These are phyloP conservation scores for Rhodotorula glutinis DNA, from an alignment of 1,284 basidiomycete genomes.

Conservation along the genomic window DNA sequence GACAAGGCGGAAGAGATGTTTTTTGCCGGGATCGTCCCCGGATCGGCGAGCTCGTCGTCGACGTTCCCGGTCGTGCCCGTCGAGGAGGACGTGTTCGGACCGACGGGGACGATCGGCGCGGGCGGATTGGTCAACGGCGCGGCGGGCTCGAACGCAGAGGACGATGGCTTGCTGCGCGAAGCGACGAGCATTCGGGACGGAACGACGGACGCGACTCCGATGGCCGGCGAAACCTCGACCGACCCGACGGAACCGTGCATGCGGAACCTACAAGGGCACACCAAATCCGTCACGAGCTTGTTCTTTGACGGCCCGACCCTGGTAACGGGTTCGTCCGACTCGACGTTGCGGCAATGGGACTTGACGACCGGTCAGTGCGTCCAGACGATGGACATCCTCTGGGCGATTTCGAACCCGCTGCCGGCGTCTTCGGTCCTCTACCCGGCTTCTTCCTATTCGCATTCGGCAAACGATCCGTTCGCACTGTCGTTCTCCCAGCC, in stretches of 20 bases:
- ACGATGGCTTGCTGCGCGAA: slow-evolving; percentile 54
- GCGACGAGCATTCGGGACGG: slow-evolving; percentile 35
- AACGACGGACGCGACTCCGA: slow-evolving; percentile 25
- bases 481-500: slow-evolving; percentile 18
- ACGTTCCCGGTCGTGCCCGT: not conserved
- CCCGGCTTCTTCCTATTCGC: slow-evolving; percentile 27
- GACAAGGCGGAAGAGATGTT: slow-evolving; percentile 55
- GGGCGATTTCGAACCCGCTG: slow-evolving; percentile 93
- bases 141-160: not conserved
- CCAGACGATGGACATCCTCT: slow-evolving; percentile 99
- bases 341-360: slow-evolving; percentile 98
- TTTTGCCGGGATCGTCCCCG: slow-evolving; percentile 7
- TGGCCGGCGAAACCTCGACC: not conserved
- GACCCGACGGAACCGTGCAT: slow-evolving; percentile 58
- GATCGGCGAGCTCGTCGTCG: no score
- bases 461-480: slow-evolving; percentile 25
- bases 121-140: slow-evolving; percentile 17
- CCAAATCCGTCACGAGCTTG: slow-evolving; percentile 82
- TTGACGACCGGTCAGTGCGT: slow-evolving; percentile 94
- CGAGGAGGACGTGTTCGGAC: slow-evolving; percentile 31
- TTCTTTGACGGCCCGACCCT: slow-evolving; percentile 89
- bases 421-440: slow-evolving; percentile 43
- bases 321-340: slow-evolving; percentile 97
- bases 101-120: not conserved
- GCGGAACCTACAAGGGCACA: slow-evolving; percentile 82